Evolutionary conservation across 2,329 filamentous ascomycete genomes (phyloP), one percentile per base, ranked within the genome.

Genomic region (Aspergillus sp.): DNA sequence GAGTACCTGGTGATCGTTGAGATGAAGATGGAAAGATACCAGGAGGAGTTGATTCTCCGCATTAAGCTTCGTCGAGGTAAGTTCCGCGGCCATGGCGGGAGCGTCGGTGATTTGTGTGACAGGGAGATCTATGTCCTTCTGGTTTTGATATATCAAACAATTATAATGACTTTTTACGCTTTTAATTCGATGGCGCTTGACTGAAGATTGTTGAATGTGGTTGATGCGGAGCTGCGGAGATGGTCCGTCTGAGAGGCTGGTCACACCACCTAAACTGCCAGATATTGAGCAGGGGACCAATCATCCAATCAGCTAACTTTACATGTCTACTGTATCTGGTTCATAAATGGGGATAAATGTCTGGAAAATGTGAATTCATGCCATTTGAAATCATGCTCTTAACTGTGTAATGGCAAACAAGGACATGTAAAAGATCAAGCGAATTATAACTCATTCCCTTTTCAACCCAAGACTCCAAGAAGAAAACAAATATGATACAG

Each of bases 11-110:
- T 19, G 45, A 11, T 38, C 28, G 15, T 34, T 48, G 53, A 57
- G 57, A 5, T n/a, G 62, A 57, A 47, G 52, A 52, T 64, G 43
- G 48, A 50, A 53, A 57, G 17, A n/a, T 80, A 83, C 81, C 67
- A 83, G 71, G 53, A 83, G 77, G 49, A 83, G 71, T 62, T 83
- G 81, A 65, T 78, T 82, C 71, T 83, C 81, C 25, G 80, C 74
- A 68, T 82, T 81, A 52, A 83, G 76, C 72, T 82, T 81, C 34
- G 77, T 82, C 15, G 79, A 79, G 0, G 77, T 79, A 34, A 80
- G 72, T 64, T 82, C 79, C 34, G 74, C 77, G 55, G 78, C 76
- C 77, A 80, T 79, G 13, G 17, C 17, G 23, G 22, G 51, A 7
- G 28, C 23, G 19, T 30, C 54, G 28, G 25, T n/a, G 23, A n/a